These are phyloP conservation scores for Colletotrichum spaethianum DNA, from an alignment of 2,329 filamentous ascomycete genomes.

Conservation along the genomic window DNA sequence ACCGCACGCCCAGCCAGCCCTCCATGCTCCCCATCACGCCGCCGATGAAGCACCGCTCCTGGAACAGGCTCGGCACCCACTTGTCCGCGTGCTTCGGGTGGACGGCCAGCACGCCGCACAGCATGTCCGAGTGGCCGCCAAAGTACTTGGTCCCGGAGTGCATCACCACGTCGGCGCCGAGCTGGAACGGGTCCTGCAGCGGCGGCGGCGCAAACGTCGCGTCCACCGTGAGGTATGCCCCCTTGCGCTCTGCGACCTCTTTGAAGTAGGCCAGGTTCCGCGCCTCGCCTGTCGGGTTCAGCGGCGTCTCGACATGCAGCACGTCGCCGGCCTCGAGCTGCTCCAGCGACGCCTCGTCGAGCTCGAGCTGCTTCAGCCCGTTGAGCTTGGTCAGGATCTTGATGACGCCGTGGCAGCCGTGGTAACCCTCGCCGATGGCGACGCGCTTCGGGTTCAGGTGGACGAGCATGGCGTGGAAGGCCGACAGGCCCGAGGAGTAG, in stretches of 20 bases:
- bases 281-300: constrained; percentile 91
- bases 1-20: constrained; percentile 91
- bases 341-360: constrained; percentile 62
- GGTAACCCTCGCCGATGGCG: constrained; percentile 88
- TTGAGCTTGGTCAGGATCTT: constrained; percentile 81
- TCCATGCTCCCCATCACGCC: constrained; percentile 91
- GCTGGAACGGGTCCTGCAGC: constrained; percentile 86
- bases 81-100: constrained; percentile 62
- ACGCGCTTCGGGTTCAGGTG: constrained; percentile 86
- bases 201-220: constrained; percentile 94
- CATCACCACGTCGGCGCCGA: constrained; percentile 89
- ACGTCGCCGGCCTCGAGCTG: constrained; percentile 84
- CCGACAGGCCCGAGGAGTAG: constrained; percentile 88
- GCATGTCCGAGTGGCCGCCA: constrained; percentile 93
- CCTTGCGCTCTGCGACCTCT: constrained; percentile 77
- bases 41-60: constrained; percentile 84
- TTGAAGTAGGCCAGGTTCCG: constrained; percentile 81
- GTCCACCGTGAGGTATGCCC: constrained; percentile 87
- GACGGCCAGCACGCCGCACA: constrained; percentile 86
- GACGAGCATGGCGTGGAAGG: constrained; percentile 91
- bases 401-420: constrained; percentile 93
- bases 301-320: constrained; percentile 91
- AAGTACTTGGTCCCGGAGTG: constrained; percentile 97
- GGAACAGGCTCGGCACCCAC: constrained; percentile 73
- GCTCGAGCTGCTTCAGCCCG: constrained; percentile 78